Evolutionary conservation across 331 rosid genomes (phyloP).

Genomic region (Malus hybrid): DNA sequence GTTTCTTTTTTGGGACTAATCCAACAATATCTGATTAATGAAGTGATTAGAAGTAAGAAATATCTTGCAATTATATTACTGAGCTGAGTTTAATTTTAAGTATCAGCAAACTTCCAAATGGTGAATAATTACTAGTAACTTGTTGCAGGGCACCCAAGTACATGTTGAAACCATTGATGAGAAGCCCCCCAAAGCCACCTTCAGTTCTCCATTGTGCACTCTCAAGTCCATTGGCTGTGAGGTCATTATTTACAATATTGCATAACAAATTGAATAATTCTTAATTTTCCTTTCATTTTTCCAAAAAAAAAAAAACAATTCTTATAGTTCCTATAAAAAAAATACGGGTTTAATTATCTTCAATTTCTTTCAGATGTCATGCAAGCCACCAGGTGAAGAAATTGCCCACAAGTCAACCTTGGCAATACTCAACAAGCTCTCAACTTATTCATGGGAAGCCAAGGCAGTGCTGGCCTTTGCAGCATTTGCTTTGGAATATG

Average conservation of each 20-base stretch:
- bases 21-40: neutral
- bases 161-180: slow-evolving; percentile 36
- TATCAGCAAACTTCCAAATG: neutral
- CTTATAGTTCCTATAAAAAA: neutral
- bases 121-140: neutral
- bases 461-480: slow-evolving; percentile 52
- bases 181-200: slow-evolving; percentile 25
- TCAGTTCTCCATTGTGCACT: slow-evolving; percentile 47
- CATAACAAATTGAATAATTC: neutral
- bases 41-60: no score
- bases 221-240: slow-evolving; percentile 36
- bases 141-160: slow-evolving; percentile 37
- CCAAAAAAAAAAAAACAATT: no score
- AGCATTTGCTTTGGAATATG: slow-evolving; percentile 53
- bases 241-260: slow-evolving; percentile 15
- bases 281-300: neutral
- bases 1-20: neutral
- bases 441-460: slow-evolving; percentile 42
- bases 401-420: slow-evolving; percentile 36
- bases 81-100: neutral
- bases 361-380: slow-evolving; percentile 33
- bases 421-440: slow-evolving; percentile 35
- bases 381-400: slow-evolving; percentile 49
- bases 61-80: neutral
- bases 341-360: neutral